Base-by-base conservation (phyloP, 208 protist species). In the Crithidia thermophila region DNA sequence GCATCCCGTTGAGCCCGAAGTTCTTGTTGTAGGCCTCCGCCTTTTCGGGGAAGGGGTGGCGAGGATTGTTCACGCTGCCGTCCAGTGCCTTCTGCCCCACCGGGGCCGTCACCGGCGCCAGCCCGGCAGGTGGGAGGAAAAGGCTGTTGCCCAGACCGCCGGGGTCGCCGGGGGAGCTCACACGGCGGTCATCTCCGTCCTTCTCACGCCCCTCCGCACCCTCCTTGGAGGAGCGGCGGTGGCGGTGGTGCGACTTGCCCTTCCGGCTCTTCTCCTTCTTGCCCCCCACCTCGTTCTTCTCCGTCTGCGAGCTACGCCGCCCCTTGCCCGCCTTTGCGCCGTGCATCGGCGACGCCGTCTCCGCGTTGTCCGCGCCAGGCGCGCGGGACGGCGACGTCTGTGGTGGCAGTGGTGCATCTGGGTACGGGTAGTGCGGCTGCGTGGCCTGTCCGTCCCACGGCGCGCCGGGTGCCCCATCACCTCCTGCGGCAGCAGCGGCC, bases 161-260 rank as follows among this genome's bases (percentile, higher is more conserved):
- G 0, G 45, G 37, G 30, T 53, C 58, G 2, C 16, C 55, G 14
- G 40, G 11, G 2, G 36, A 13, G 25, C 55, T 33, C 21, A 20
- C 55, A 16, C 40, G 55, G 3, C 27, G 55, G 11, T 30, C 33
- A 1, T 27, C 45, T 5, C 13, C 20, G 0, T 51, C 27, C 28
- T 4, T 13, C 18, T 9, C 45, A n/a, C 28, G n/a, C 31, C 4
- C 30, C 30, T 53, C 45, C 0, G 7, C 20, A 1, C 43, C 27
- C 14, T 53, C 33, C 31, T 64, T 64, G 8, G 18, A 7, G 1
- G 58, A 64, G 58, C 40, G 43, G 20, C 31, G 58, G 31, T 51
- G 43, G 20, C 31, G 58, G 31, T 43, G 58, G 43, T 53, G 28
- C 18, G 39, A 27, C 10, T 36, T 49, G 39, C 37, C 31, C 42